Conservation (phyloP, 2,329 filamentous ascomycete genomes). For the Aspergillus fructus region DNA sequence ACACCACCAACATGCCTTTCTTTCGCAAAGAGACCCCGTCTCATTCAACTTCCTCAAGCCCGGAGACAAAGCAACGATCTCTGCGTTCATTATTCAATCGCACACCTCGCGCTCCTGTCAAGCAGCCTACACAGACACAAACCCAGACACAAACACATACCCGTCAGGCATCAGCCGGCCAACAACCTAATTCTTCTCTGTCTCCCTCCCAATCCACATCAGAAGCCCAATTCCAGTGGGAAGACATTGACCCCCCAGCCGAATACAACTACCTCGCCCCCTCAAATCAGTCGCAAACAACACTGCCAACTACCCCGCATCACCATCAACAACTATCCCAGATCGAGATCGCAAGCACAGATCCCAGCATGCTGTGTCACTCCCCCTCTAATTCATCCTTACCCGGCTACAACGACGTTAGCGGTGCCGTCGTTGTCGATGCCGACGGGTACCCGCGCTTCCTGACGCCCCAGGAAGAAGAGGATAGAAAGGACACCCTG, state of each 20-base stretch:
- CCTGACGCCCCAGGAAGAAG: constrained; percentile 26
- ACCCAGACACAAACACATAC: no score
- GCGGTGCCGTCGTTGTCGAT: constrained; percentile 26
- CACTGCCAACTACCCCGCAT: background rate
- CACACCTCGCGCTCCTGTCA: background rate
- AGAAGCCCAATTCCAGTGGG: background rate
- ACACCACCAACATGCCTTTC: background rate
- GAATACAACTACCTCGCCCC: background rate
- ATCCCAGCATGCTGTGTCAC: background rate
- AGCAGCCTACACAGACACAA: no score
- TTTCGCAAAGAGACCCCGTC: background rate
- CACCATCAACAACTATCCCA: background rate
- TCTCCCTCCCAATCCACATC: background rate
- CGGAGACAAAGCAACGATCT: background rate
- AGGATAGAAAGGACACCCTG: constrained; percentile 17
- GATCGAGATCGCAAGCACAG: background rate
- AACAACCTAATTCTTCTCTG: background rate
- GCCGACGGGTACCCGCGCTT: constrained; percentile 24
- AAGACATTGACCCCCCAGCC: background rate
- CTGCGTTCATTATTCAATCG: background rate
- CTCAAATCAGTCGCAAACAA: background rate
- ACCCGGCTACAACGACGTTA: constrained; percentile 27
- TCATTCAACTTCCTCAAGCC: background rate
- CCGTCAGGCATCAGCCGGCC: background rate
- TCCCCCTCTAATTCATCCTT: background rate